Conservation (phyloP, 2,329 filamentous ascomycete genomes). For the Fusarium albidum region DNA sequence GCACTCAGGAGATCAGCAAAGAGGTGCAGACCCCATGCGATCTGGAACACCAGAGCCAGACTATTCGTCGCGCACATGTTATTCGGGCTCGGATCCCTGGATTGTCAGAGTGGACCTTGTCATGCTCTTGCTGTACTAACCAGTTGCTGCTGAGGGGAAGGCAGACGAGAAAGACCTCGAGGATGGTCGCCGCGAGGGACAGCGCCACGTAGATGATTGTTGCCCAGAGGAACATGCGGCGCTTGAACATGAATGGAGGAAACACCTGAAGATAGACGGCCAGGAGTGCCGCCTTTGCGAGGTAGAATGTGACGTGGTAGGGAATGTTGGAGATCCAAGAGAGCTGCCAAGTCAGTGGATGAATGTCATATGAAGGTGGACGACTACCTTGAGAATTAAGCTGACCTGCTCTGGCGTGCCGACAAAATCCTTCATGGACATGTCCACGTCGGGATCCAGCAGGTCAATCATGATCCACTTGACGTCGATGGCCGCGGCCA, state of each 20-base stretch:
- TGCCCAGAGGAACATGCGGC: slow-evolving; percentile 16
- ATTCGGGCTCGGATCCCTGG: slow-evolving; percentile 1
- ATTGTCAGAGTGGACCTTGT: not conserved
- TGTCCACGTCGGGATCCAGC: not conserved
- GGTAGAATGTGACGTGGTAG: slow-evolving; percentile 3
- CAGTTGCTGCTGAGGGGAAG: slow-evolving; percentile 9
- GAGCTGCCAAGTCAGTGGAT: not conserved
- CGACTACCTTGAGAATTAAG: not conserved
- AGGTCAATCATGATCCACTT: not conserved
- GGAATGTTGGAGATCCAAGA: not conserved
- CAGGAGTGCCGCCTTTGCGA: slow-evolving; percentile 15
- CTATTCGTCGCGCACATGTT: not conserved
- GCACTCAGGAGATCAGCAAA: slow-evolving; percentile 17
- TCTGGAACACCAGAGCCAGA: not conserved
- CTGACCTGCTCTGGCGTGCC: not conserved
- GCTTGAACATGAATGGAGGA: slow-evolving; percentile 17
- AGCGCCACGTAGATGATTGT: slow-evolving; percentile 7
- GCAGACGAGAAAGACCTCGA: slow-evolving; percentile 1
- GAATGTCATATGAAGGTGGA: too few relatives aligned
- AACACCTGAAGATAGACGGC: slow-evolving; percentile 21
- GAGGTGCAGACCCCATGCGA: slow-evolving; percentile 15
- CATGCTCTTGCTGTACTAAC: not conserved
- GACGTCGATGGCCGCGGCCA: not conserved
- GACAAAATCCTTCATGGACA: not conserved
- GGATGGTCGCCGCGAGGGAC: not conserved